Evolutionary conservation across 192 early-diverging fungal genomes (phyloP), one percentile per base, ranked within the genome.

Genomic region (Gorgonomyces haynaldii): DNA sequence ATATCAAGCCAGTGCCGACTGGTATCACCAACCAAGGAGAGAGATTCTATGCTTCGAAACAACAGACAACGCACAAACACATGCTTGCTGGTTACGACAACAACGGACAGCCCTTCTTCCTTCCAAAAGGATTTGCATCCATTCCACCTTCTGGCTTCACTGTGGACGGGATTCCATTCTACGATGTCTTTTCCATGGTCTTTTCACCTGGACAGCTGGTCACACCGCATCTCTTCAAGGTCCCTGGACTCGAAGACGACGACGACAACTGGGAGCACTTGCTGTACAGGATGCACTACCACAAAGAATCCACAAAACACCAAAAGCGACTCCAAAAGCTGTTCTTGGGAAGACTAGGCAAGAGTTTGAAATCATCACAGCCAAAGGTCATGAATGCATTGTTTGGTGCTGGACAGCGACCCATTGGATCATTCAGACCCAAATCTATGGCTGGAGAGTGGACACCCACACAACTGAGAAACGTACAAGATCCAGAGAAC

Each of bases 41-140:
- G 2, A 53, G 72, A 27, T 78, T 67, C 31, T 78, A 75, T 51
- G 23, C 67, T 13, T 38, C 49, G 2, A 65, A 72, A 20, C 55
- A 37, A 25, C n/a, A 62, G 26, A 60, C 64, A 44, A 28, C 42
- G 4, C 17, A 38, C n/a, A 36, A 70, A 46, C 73, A 78, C 47
- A 45, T 45, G 39, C 10, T 76, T n/a, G 70, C 65, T 8, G 76
- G 76, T 2, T 79, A 68, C 39, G 76, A 76, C 41, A 70, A 66
- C 45, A 20, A 25, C 34, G 76, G 76, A 0, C 67, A 76, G 13
- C 76, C 76, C 1, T 71, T 79, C 40, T 79, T 57, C 41, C 52
- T 79, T 50, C 72, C 76, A n/a, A 27, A 64, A 30, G 76, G 76
- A 19, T 79, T 66, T 50, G 57, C 57, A 0, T 42, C 74, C 3